Evolutionary conservation across 805 yeast species (phyloP).

Genomic region (Cyberlindnera petersonii): DNA sequence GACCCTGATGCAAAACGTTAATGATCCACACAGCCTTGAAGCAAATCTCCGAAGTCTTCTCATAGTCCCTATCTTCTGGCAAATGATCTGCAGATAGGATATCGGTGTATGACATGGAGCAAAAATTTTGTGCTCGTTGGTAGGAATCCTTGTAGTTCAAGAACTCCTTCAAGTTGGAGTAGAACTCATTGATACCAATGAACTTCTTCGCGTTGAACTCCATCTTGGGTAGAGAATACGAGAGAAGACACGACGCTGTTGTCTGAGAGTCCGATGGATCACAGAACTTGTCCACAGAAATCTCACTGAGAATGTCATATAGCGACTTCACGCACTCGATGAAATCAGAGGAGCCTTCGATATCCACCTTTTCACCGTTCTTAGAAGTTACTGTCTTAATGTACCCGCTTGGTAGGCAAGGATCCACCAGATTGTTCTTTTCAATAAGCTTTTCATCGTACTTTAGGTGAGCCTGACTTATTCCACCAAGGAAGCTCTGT

Average conservation of each 20-base stretch:
- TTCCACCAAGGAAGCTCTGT: conserved; percentile 59
- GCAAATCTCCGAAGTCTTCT: conserved; percentile 50
- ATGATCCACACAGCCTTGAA: conserved; percentile 60
- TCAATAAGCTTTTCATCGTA: conserved; percentile 38
- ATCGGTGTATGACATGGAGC: conserved; percentile 31
- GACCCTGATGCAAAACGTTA: conserved; percentile 53
- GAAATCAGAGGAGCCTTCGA: conserved; percentile 53
- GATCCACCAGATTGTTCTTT: conserved; percentile 36
- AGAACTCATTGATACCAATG: conserved; percentile 64
- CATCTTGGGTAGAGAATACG: conserved; percentile 51
- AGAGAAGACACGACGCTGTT: conserved; percentile 44
- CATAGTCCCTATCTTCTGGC: conserved; percentile 32
- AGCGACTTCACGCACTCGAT: conserved; percentile 43
- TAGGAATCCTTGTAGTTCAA: conserved; percentile 37
- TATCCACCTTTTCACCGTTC: conserved; percentile 18
- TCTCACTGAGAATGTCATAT: conserved; percentile 39
- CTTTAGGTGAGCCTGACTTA: conserved; percentile 48
- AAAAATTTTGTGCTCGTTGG: conserved; percentile 42
- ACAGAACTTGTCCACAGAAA: conserved; percentile 23
- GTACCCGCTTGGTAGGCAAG: conserved; percentile 53
- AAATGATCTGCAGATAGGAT: conserved; percentile 11
- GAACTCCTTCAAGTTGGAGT: conserved; percentile 54
- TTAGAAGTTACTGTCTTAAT: conserved; percentile 15
- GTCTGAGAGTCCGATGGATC: conserved; percentile 18
- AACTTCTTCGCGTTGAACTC: conserved; percentile 54